Conservation (phyloP, 495 filamentous ascomycete species). For the Trichoderma orchidacearum region DNA sequence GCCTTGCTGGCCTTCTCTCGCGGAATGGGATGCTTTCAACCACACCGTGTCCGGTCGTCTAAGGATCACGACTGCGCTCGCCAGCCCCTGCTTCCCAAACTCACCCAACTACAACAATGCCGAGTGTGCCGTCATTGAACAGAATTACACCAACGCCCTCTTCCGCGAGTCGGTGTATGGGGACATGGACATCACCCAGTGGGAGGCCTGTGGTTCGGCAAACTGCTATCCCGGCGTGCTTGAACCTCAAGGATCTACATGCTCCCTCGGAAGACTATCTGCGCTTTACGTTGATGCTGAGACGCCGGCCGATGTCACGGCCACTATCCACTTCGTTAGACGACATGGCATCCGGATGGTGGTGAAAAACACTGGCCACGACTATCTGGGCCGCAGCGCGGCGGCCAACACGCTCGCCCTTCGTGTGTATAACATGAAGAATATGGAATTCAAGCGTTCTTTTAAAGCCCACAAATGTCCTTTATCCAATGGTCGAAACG, state of each 20-base stretch:
- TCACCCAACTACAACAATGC: slow-evolving; percentile 11
- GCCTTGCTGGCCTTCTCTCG: slow-evolving; percentile 28
- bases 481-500: background rate
- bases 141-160: slow-evolving; percentile 13
- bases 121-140: slow-evolving; percentile 3
- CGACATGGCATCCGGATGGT: slow-evolving; percentile 38
- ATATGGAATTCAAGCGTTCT: background rate
- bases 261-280: background rate
- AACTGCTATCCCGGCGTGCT: slow-evolving; percentile 4
- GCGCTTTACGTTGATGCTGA: slow-evolving; percentile 27
- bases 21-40: slow-evolving; percentile 30
- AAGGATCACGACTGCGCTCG: slow-evolving; percentile 21
- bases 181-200: slow-evolving; percentile 12
- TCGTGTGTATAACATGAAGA: background rate
- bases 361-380: slow-evolving; percentile 23
- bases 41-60: slow-evolving; percentile 26
- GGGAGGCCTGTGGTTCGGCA: slow-evolving; percentile 19
- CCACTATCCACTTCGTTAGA: slow-evolving; percentile 41
- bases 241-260: background rate
- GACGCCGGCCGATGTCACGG: slow-evolving; percentile 33
- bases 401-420: background rate
- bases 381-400: background rate
- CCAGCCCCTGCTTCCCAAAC: slow-evolving; percentile 28
- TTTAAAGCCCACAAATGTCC: background rate
- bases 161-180: slow-evolving; percentile 8